Conservation (phyloP, 108 stramenopile species). For the Skeletonema marinoi region DNA sequence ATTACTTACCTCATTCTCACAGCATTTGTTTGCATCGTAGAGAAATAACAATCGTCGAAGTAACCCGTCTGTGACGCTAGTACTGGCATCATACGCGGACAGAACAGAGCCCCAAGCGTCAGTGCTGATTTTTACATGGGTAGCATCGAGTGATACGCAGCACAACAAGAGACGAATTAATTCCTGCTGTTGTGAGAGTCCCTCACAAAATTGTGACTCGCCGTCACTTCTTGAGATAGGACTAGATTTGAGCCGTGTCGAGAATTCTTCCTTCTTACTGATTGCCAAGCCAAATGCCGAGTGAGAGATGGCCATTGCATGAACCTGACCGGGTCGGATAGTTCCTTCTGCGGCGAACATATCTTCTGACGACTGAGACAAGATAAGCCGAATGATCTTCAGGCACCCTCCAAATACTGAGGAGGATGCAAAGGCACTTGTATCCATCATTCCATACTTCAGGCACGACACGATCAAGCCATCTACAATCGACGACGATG, state of each 20-base stretch:
- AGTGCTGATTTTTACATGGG: slow-evolving; percentile 29
- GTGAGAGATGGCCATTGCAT: slow-evolving; percentile 49
- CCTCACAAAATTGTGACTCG: slow-evolving; percentile 11
- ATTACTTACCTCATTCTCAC: slow-evolving; percentile 26
- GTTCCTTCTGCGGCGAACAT: not conserved
- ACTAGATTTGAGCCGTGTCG: not conserved
- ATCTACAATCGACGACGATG: slow-evolving; percentile 10
- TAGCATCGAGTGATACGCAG: slow-evolving; percentile 44
- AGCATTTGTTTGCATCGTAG: slow-evolving; percentile 24
- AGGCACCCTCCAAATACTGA: slow-evolving; percentile 38
- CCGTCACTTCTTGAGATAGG: slow-evolving; percentile 7
- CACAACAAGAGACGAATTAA: slow-evolving; percentile 50
- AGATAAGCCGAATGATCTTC: slow-evolving; percentile 30
- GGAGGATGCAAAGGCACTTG: slow-evolving; percentile 3
- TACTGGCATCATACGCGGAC: slow-evolving; percentile 49
- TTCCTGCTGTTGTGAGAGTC: slow-evolving; percentile 31
- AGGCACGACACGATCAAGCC: slow-evolving; percentile 37
- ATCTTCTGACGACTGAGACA: slow-evolving; percentile 6
- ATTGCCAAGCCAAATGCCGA: slow-evolving; percentile 37
- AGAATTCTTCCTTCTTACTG: not conserved
- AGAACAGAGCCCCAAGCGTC: slow-evolving; percentile 45
- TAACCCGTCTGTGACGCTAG: slow-evolving; percentile 19
- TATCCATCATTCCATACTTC: slow-evolving; percentile 44
- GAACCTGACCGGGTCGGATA: slow-evolving; percentile 36
- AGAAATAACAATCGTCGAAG: slow-evolving; percentile 37